These are phyloP conservation scores for Phaeomoniella chlamydospora DNA, from an alignment of 2,329 filamentous ascomycete genomes.

Conservation along the genomic window DNA sequence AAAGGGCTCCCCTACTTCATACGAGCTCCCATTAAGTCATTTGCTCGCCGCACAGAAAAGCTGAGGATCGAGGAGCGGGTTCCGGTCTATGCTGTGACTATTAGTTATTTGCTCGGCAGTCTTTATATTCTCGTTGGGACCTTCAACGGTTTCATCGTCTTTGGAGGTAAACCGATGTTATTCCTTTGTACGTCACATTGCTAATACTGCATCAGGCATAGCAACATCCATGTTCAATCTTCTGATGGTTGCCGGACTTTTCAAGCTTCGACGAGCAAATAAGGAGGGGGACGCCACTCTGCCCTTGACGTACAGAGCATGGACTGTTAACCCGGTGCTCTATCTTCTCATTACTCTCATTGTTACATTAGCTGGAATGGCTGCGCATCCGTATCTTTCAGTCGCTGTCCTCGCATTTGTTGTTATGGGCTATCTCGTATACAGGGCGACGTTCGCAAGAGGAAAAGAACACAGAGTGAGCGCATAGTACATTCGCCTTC, in stretches of 20 bases:
- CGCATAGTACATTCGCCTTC: no score
- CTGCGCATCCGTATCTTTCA: not conserved
- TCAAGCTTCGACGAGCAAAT: not conserved
- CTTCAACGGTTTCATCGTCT: constrained; percentile 1
- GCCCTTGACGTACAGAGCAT: not conserved
- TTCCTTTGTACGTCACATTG: no score
- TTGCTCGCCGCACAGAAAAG: not conserved
- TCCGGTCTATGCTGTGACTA: not conserved
- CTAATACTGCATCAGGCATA: no score
- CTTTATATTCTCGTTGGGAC: constrained; percentile 1
- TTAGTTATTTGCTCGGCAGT: not conserved
- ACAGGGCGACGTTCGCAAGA: no score
- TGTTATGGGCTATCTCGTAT: not conserved
- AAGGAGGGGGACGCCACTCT: not conserved
- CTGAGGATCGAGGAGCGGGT: not conserved
- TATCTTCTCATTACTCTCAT: not conserved
- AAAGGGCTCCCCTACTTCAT: not conserved
- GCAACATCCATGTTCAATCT: not conserved
- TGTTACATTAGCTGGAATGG: not conserved
- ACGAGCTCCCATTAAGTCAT: not conserved
- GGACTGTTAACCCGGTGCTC: not conserved
- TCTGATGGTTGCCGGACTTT: not conserved
- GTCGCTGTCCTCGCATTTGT: not conserved
- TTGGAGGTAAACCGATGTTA: constrained; percentile 1
- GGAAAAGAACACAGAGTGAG: no score